Base-by-base conservation (phyloP, 2,329 filamentous ascomycete species). In the Aspergillus novoparasiticus region DNA sequence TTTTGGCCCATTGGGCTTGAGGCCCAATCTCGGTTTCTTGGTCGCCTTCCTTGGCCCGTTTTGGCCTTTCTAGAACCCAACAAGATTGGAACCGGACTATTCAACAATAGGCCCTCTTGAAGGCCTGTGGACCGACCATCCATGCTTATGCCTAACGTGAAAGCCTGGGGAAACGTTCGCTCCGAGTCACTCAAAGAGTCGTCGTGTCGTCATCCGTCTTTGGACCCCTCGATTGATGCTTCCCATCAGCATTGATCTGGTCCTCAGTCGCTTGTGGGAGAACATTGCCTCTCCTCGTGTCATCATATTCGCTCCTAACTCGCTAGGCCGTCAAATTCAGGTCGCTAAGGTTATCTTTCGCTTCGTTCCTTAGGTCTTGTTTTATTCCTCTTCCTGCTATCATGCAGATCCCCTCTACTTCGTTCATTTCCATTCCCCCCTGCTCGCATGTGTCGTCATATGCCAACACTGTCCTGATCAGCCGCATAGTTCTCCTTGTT, bases 41-140 rank as follows among this genome's bases (percentile, higher is more conserved):
- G 54, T 61, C 53, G 26, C 43, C 36, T 54, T 56, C 34, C 36
- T 32, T n/a, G 48, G 45, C 48, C 46, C 54, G 34, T 45, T 66
- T 64, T 62, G 59, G 59, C 45, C 62, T 66, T 65, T 63, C 63
- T 65, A 61, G 64, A 67, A 63, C 58, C 57, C 56, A 60, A 57
- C 59, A 66, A 50, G 53, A 55, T 61, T 64, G 64, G 53, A 41
- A 45, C 36, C 39, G 11, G 51, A 30, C 36, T 30, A 43, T 30
- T 53, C 55, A 60, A 57, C 61, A 45, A 61, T 51, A 43, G 36
- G 23, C 43, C 34, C 30, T 54, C 21, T 6, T 30, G 43, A 48
- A 12, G n/a, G 43, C 45, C 19, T 34, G 26, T 58, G 30, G 32
- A 46, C 26, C 55, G 48, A 41, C 46, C 50, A 58, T 45, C 63